phyloP scores from a whole-genome alignment of 495 filamentous ascomycete species.

The Neurospora sp. region DNA sequence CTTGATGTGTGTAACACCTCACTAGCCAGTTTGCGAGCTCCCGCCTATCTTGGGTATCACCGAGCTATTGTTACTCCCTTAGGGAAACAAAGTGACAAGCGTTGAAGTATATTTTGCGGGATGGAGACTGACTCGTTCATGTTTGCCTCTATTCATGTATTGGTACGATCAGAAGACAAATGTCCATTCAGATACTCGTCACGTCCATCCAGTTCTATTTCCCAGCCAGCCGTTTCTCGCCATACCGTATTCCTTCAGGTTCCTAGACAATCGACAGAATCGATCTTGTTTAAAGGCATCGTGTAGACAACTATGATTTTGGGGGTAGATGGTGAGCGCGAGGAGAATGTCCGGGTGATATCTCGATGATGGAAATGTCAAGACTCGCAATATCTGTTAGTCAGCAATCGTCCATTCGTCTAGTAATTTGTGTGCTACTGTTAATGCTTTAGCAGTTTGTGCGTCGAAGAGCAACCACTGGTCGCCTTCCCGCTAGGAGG shows the following conservation, averaged over 20 bases:
- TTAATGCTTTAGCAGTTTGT: neutral
- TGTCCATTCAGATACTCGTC: too few relatives aligned
- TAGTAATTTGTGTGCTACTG: neutral
- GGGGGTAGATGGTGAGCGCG: neutral
- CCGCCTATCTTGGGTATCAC: neutral
- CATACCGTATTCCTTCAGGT: neutral
- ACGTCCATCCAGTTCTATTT: too few relatives aligned
- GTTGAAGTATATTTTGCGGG: neutral
- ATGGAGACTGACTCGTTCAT: neutral
- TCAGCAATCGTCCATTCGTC: neutral
- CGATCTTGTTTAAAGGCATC: neutral
- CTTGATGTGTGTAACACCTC: neutral
- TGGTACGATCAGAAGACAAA: neutral
- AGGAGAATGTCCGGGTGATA: neutral
- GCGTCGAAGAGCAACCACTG: neutral
- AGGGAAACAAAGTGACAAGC: neutral
- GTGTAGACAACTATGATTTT: neutral
- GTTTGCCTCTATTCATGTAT: neutral
- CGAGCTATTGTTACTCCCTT: neutral
- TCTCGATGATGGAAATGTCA: neutral
- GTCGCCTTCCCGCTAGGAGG: neutral
- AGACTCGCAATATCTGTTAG: neutral
- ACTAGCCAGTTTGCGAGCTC: neutral
- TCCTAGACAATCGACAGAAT: neutral
- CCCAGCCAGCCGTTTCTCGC: neutral